Evolutionary conservation across 164 flowering plant species (phyloP).

Genomic region (Tetracentron sinense): DNA sequence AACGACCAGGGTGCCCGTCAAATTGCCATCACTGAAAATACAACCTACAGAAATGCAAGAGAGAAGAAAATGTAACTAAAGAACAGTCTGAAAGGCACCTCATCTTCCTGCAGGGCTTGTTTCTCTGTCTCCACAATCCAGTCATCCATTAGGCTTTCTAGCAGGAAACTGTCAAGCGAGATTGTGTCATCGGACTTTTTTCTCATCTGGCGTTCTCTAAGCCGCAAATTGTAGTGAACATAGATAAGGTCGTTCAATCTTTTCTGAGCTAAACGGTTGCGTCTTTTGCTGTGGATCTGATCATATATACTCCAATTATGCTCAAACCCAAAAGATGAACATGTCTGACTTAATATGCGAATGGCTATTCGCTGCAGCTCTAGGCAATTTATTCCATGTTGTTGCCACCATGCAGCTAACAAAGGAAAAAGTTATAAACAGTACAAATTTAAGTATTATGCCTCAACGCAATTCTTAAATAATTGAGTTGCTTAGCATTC

Average conservation of each 20-base stretch:
- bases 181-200: constrained; percentile 27
- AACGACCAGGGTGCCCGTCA: background rate
- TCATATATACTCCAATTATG: constrained; percentile 74
- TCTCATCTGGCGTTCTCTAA: constrained; percentile 54
- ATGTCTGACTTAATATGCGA: constrained; percentile 77
- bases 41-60: background rate
- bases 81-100: constrained; percentile 33
- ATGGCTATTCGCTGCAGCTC: constrained; percentile 74
- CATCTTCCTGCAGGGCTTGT: constrained; percentile 51
- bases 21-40: background rate
- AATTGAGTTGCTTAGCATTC: background rate
- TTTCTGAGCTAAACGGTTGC: constrained; percentile 48
- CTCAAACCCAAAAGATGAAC: constrained; percentile 75
- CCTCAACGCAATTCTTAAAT: background rate
- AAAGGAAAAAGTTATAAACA: constrained; percentile 10
- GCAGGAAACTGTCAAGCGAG: constrained; percentile 42
- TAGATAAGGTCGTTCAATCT: constrained; percentile 54
- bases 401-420: constrained; percentile 96
- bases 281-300: constrained; percentile 42
- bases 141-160: constrained; percentile 51
- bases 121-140: constrained; percentile 67
- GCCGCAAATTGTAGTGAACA: constrained; percentile 76
- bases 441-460: background rate
- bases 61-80: background rate
- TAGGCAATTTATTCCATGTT: constrained; percentile 37